Base-by-base conservation (phyloP, 176 grass and related monocot species). In the Cenchrus americanus region DNA sequence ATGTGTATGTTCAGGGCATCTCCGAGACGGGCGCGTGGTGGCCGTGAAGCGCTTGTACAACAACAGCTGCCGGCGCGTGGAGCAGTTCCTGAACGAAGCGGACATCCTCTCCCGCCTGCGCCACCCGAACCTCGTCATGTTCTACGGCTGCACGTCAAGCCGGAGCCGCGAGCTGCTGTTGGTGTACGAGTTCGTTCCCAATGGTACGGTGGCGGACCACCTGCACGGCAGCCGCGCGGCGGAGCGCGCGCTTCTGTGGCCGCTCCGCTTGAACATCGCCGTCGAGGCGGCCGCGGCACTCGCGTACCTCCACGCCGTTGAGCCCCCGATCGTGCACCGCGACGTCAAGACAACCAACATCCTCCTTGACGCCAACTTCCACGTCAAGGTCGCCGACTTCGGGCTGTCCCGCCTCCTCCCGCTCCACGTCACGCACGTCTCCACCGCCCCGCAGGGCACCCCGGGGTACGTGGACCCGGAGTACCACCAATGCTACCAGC, bases 351-450 rank as follows among this genome's bases (percentile, higher is more conserved):
- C 94, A 15, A 76, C 13, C 80, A 97, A 97, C 83, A 97, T 97
- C 53, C 94, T 97, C 53, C 85, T 97, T 17, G 94, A 97, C 74
- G 80, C 22, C 52, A 21, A 32, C 50, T 97, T 87, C 85, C 94
- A 91, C 82, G 90, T 92, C 13, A 97, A 97, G 90, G 94, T 97
- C 7, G 94, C 88, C 14, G 94, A 97, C 87, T 97, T 97, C 51
- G 94, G 94, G 0, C 92, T 97, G 27, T 97, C 92, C 14, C 87
- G 94, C 2, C 89, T 97, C 66, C 87, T 97, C 46, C 94, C 94
- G 4, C 11, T 32, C 37, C 85, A 93, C 65, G 94, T 40, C 66
- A 97, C 92, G 14, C 89, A 97, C 32, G 92, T 97, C 4, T 97
- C 94, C 41, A 97, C 94, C 1, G 83, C 94, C 0, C 94, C 94